These are phyloP conservation scores for Syncephalastrum racemosum DNA, from an alignment of 371 early-diverging fungal species.

Conservation along the genomic window DNA sequence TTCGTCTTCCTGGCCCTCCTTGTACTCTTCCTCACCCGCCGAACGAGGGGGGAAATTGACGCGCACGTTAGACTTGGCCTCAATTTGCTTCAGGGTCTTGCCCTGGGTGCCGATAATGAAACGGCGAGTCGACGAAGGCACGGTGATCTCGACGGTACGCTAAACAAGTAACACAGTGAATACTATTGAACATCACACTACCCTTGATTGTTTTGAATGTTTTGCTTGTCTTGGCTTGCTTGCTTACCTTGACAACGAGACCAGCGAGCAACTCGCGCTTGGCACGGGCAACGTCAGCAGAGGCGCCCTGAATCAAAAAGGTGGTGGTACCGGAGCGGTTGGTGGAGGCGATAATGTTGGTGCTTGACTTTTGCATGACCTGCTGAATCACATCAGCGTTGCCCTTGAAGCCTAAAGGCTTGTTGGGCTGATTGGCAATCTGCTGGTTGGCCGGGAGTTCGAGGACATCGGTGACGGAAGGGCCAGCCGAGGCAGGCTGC, in stretches of 20 bases:
- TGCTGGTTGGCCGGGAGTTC: constrained; percentile 65
- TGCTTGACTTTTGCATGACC: constrained; percentile 69
- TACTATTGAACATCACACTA: neutral
- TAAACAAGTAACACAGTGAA: constrained; percentile 14
- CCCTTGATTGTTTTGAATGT: no score
- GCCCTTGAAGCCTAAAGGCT: constrained; percentile 57
- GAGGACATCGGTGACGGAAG: constrained; percentile 58
- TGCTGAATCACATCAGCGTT: constrained; percentile 72
- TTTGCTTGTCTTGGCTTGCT: no score
- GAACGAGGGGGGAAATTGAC: constrained; percentile 73
- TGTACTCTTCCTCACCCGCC: constrained; percentile 45
- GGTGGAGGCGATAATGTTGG: constrained; percentile 86
- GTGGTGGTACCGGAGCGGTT: constrained; percentile 79
- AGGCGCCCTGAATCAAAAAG: constrained; percentile 81
- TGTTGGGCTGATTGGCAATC: constrained; percentile 38
- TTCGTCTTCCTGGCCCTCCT: constrained; percentile 57
- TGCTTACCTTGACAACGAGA: constrained; percentile 76
- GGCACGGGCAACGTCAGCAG: constrained; percentile 76
- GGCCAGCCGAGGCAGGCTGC: constrained; percentile 22
- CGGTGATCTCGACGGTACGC: constrained; percentile 55
- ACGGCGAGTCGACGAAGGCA: constrained; percentile 82
- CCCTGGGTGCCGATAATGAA: constrained; percentile 88
- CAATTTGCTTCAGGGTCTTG: constrained; percentile 73
- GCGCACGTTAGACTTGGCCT: constrained; percentile 71
- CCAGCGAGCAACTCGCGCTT: constrained; percentile 76